Base-by-base conservation (phyloP, 768 basidiomycete genomes). In the Russula sp. region DNA sequence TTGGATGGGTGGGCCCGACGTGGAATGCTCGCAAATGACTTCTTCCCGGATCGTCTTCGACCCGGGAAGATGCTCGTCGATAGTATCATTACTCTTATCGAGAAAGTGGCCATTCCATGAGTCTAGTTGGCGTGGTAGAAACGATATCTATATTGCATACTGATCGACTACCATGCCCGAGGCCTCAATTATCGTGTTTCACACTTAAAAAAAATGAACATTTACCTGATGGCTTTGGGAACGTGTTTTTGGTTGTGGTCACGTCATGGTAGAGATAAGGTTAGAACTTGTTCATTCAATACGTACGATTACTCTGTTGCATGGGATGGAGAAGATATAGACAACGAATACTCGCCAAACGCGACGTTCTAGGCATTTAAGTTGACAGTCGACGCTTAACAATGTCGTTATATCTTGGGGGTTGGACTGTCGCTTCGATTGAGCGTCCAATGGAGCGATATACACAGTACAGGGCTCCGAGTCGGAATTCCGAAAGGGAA, bases 1-100 rank as follows among this genome's bases (percentile, higher is more conserved):
- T 2, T 65, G 1, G 50, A 53, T 44, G 54, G 57, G 20, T 63
- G 64, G 64, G 47, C 64, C n/a, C 20, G 58, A 20, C 47, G 45
- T 27, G 65, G 65, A 7, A 7, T 57, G 7, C 16, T 62, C 10
- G 57, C 39, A 37, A 59, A 20, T 9, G 45, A 57, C 47, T 63
- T 51, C 37, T 35, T 57, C 13, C 58, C 54, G 0, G 11, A 54
- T 40, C 22, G 32, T 13, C 40, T 14, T 8, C 37, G 67, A 27
- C 55, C 51, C 1, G 59, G 61, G 27, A 66, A 63, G 20, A 2
- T 49, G 11, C 13, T 63, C 6, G 8, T 63, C 9, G 45, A 57
- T 20, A 13, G 11, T 7, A 20, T 58, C 7, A 53, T 39, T 14
- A 16, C 39, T 39, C 6, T 50, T 1, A 34, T 48, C 20, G 35